Evolutionary conservation across 2,329 filamentous ascomycete species (phyloP), one percentile per base, ranked within the genome.

Genomic region (Arthrobotrys sinensis): DNA sequence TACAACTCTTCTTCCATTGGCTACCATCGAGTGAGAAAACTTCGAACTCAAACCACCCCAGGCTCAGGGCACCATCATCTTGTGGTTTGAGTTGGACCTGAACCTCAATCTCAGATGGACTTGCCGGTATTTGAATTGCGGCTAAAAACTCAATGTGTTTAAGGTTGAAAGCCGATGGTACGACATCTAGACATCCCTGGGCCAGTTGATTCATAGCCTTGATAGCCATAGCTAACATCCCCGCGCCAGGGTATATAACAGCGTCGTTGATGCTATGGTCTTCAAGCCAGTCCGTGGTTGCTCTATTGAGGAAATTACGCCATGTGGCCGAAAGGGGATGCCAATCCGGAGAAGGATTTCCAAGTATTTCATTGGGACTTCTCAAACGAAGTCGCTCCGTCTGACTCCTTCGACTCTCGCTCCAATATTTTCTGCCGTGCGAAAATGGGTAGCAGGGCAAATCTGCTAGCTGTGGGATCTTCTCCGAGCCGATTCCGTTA

Each of bases 181-280:
- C 19, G 8, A 52, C 36, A 1, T 16, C 43, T 16, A 76, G 19
- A 36, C 32, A 63, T n/a, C 24, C 52, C 8, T 45, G 45, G 24
- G 71, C 52, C 14, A 68, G 68, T n/a, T 76, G 71, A n/a, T 68
- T 62, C 71, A 68, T 68, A 24, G 71, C 71, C 32, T 76, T 63
- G 36, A 76, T 76, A 19, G 71, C 71, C 63, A 76, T 76, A 45
- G 63, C 16, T 10, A 76, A 8, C 63, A 76, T 68, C 7, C 71
- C 71, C 4, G 71, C 63, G n/a, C 63, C 53, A 11, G 71, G 71
- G 24, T 68, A 76, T 36, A 68, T 36, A 21, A 76, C 28, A 4
- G 55, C 32, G 4, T 64, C 45, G 38, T 76, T 67, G 10, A 76
- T 53, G n/a, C 45, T 68, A 24, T 76, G 71, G 40, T 76, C 71